Conservation (phyloP, 345 rosid genomes). For the Gynandropsis gynandra region DNA sequence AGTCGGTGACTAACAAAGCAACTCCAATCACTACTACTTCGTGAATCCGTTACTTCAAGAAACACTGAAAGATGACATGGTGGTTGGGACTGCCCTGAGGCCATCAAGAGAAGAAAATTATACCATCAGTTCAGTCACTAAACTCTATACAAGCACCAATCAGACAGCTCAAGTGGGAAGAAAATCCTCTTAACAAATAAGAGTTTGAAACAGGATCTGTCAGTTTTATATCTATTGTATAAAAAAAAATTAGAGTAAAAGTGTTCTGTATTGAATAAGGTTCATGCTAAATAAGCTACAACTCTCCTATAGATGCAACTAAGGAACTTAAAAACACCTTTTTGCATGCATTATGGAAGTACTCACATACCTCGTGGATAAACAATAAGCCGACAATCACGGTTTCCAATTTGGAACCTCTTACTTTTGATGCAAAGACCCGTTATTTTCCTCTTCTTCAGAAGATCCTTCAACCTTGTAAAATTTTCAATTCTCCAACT, state of each 20-base stretch:
- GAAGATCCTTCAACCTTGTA: slow-evolving; percentile 81
- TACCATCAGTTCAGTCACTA: slow-evolving; percentile 34
- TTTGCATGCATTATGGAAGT: not conserved
- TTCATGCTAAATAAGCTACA: not conserved
- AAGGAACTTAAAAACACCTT: slow-evolving; percentile 6
- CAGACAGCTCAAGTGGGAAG: slow-evolving; percentile 19
- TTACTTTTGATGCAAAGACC: slow-evolving; percentile 96
- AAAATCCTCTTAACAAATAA: not conserved
- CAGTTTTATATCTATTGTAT: slow-evolving; percentile 7
- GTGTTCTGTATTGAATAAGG: not conserved
- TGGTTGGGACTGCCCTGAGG: slow-evolving; percentile 99
- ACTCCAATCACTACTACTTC: slow-evolving; percentile 94
- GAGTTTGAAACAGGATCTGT: not conserved
- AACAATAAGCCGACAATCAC: slow-evolving; percentile 96
- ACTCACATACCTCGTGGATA: slow-evolving; percentile 90
- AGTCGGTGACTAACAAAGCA: slow-evolving; percentile 98
- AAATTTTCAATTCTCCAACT: slow-evolving; percentile 91
- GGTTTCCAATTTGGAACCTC: slow-evolving; percentile 97
- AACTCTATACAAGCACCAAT: slow-evolving; percentile 24
- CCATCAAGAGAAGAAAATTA: slow-evolving; percentile 38
- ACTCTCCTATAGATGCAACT: not conserved
- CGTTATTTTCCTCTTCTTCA: slow-evolving; percentile 95
- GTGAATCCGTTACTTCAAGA: slow-evolving; percentile 98
- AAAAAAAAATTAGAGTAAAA: slow-evolving; percentile 10
- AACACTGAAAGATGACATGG: slow-evolving; percentile 99